phyloP scores from a whole-genome alignment of 2,329 filamentous ascomycete genomes.

The Chaetomiaceae sp. region DNA sequence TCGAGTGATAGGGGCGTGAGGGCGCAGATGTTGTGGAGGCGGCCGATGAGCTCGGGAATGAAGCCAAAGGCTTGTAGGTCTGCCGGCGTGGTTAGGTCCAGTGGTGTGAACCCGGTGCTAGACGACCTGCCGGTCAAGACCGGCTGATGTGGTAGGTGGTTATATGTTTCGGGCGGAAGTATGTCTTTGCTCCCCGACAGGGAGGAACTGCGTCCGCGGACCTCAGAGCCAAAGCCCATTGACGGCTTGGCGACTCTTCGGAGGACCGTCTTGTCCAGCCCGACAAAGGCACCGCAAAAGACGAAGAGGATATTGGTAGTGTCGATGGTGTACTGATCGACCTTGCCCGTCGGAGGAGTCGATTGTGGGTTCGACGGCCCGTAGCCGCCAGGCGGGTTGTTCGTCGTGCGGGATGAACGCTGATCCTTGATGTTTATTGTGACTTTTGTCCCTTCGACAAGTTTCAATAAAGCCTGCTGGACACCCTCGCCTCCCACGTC shows the following conservation, averaged over 20 bases:
- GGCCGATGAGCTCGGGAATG: slow-evolving; percentile 93
- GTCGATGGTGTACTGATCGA: slow-evolving; percentile 69
- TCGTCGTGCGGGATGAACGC: slow-evolving; percentile 51
- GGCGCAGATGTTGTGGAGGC: slow-evolving; percentile 84
- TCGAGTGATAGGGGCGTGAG: slow-evolving; percentile 67
- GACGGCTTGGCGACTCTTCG: slow-evolving; percentile 80
- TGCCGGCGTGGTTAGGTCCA: slow-evolving; percentile 69
- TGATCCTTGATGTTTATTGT: slow-evolving; percentile 86
- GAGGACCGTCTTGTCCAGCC: slow-evolving; percentile 80
- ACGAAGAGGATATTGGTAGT: slow-evolving; percentile 98
- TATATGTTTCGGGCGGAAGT: slow-evolving; percentile 59
- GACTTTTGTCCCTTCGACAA: slow-evolving; percentile 91
- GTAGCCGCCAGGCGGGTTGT: slow-evolving; percentile 52
- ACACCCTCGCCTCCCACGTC: slow-evolving; percentile 96
- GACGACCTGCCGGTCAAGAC: slow-evolving; percentile 29
- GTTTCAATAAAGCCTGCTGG: slow-evolving; percentile 90
- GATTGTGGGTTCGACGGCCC: slow-evolving; percentile 43
- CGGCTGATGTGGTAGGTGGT: slow-evolving; percentile 53
- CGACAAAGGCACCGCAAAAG: slow-evolving; percentile 92
- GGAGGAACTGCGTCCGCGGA: slow-evolving; percentile 53
- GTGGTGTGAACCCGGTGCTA: slow-evolving; percentile 44
- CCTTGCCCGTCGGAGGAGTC: slow-evolving; percentile 47
- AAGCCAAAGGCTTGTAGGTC: slow-evolving; percentile 84
- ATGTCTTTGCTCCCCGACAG: slow-evolving; percentile 50
- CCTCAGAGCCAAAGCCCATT: slow-evolving; percentile 85